These are phyloP conservation scores for Sarcodon aspratus DNA, from an alignment of 768 basidiomycete species.

Conservation along the genomic window DNA sequence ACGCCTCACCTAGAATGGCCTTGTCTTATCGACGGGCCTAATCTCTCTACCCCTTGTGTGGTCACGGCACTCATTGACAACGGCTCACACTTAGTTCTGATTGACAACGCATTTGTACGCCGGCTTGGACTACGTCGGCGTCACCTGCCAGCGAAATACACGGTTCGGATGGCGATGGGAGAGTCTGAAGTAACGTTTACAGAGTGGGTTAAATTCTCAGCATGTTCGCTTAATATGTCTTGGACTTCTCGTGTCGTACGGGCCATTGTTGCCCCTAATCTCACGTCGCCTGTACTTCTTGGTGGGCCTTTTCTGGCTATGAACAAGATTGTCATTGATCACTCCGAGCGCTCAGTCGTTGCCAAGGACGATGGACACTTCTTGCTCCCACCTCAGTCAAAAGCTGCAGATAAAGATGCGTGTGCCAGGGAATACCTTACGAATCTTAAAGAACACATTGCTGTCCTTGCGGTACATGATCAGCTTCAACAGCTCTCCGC, in stretches of 20 bases:
- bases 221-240: too few species aligned
- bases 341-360: slow-evolving; percentile 2
- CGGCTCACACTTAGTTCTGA: slow-evolving; percentile 21
- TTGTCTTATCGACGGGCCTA: too few species aligned
- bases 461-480: not conserved
- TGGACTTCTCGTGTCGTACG: slow-evolving; percentile 2
- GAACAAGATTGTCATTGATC: slow-evolving; percentile 24
- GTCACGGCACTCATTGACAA: slow-evolving; percentile 16
- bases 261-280: slow-evolving; percentile 10
- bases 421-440: too few species aligned
- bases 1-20: slow-evolving; percentile 8
- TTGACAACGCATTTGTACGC: slow-evolving; percentile 12
- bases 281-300: slow-evolving; percentile 17
- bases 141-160: slow-evolving; percentile 1
- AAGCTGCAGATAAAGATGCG: too few species aligned
- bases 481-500: not conserved
- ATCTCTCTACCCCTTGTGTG: not conserved
- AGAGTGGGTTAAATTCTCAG: slow-evolving; percentile 3
- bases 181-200: not conserved
- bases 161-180: slow-evolving; percentile 4
- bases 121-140: slow-evolving; percentile 1
- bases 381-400: too few species aligned
- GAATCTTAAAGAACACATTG: not conserved
- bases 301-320: slow-evolving; percentile 21
- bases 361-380: not conserved